Evolutionary conservation across 139 green algal species (phyloP).

Genomic region (Prasinococcaceae sp.): DNA sequence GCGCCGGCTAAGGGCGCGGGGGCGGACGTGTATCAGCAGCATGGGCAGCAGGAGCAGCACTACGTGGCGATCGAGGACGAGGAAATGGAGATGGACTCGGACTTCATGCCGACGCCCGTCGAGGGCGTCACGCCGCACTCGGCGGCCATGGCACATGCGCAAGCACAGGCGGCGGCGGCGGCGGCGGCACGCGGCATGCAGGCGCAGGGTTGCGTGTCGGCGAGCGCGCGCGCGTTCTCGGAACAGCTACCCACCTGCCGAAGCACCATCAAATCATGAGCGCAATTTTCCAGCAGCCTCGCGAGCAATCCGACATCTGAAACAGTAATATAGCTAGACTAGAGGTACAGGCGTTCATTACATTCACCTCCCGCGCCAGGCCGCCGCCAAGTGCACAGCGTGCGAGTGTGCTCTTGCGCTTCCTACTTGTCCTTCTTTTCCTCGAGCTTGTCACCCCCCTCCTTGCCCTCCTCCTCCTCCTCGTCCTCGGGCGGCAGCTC

Average conservation of each 20-base stretch:
- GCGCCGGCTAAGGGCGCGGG: background rate
- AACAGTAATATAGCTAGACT: background rate
- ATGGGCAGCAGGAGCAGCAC: background rate
- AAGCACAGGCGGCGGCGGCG: background rate
- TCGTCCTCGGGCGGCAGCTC: conserved; percentile 1
- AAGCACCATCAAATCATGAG: background rate
- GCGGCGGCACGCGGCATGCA: conserved; percentile 10
- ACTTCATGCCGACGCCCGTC: background rate
- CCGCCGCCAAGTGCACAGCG: background rate
- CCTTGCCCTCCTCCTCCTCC: conserved; percentile 6
- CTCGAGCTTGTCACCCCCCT: background rate
- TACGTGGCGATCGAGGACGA: background rate
- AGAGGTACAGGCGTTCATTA: background rate
- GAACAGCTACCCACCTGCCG: no score
- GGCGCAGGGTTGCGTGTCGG: conserved; percentile 24
- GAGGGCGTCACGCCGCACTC: conserved; percentile 10
- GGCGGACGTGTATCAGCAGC: background rate
- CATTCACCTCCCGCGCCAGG: background rate
- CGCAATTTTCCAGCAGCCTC: background rate
- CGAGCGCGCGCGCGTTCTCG: conserved; percentile 17
- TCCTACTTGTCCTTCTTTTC: background rate
- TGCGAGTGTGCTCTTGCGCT: conserved; percentile 33
- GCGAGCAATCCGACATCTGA: no score
- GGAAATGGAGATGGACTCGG: background rate
- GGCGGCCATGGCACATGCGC: conserved; percentile 6